Percentiles rank a stretch among this genome's conserved stretches.
phyloP scores from a whole-genome alignment of 495 filamentous ascomycete species.

The Sordaria brevicollis region DNA sequence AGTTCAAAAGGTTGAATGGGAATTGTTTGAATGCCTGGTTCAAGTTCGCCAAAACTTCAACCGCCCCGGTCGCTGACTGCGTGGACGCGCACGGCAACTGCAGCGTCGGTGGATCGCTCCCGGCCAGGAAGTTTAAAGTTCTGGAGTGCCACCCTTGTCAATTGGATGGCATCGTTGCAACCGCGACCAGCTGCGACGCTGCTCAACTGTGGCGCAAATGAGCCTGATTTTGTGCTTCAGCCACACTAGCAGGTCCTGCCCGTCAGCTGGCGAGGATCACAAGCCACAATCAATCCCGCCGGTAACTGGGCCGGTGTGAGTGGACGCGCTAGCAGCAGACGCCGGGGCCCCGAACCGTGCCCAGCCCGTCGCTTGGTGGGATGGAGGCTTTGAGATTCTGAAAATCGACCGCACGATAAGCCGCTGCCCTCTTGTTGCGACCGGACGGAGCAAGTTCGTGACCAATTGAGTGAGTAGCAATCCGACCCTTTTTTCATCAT shows the following conservation, averaged over 20 bases:
- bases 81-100: not conserved
- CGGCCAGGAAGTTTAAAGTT: not conserved
- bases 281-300: not conserved
- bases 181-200: not conserved
- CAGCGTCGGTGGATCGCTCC: not conserved
- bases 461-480: constrained; percentile 7
- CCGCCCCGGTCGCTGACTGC: not conserved
- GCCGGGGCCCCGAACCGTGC: not conserved
- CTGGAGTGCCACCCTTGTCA: not conserved
- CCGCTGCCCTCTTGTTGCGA: not conserved
- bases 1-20: not conserved
- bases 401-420: not conserved
- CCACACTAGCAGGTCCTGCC: not conserved
- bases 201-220: not conserved
- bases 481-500: not conserved
- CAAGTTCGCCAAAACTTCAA: constrained; percentile 9
- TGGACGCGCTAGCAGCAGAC: not conserved
- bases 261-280: not conserved
- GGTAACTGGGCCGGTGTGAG: not conserved
- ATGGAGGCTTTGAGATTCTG: not conserved
- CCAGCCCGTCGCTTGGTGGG: not conserved
- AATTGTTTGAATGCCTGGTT: constrained; percentile 1
- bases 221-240: not conserved
- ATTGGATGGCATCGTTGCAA: not conserved
- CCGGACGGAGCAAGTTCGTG: constrained; percentile 1